Percentiles rank a stretch among this genome's conserved stretches.
These are phyloP conservation scores for Lyophyllum shimeji DNA, from an alignment of 768 basidiomycete genomes.

Conservation along the genomic window DNA sequence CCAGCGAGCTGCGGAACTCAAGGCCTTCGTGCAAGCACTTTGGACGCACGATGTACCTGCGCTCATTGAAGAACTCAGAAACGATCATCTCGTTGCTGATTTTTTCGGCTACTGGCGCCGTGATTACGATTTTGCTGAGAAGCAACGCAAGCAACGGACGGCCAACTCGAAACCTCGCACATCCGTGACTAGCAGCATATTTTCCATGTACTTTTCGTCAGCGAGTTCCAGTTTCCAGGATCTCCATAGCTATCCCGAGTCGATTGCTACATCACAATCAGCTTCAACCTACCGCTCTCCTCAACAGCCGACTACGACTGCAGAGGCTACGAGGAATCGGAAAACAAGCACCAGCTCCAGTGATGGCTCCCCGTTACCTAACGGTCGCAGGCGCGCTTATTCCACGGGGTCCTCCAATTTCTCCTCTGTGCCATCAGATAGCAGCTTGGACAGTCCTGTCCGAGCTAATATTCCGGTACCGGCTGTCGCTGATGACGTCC, in stretches of 20 bases:
- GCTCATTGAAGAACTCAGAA: conserved; percentile 65
- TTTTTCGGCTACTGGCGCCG: conserved; percentile 81
- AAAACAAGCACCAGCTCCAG: conserved; percentile 19
- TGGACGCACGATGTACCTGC: conserved; percentile 62
- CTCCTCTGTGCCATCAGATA: conserved; percentile 40
- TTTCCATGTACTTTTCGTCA: conserved; percentile 61
- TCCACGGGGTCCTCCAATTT: conserved; percentile 42
- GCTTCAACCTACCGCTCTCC: conserved; percentile 14
- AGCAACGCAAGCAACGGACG: conserved; percentile 29
- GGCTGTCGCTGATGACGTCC: conserved; percentile 35
- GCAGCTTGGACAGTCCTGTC: conserved; percentile 31
- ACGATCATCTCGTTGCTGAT: conserved; percentile 57
- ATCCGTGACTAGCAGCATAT: conserved; percentile 54
- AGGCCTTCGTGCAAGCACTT: conserved; percentile 55
- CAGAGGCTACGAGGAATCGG: conserved; percentile 9
- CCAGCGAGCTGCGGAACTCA: conserved; percentile 61
- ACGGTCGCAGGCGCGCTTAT: conserved; percentile 32
- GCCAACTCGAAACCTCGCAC: conserved; percentile 29
- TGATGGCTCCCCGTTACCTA: conserved; percentile 16
- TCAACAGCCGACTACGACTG: neutral
- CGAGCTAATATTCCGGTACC: conserved; percentile 26
- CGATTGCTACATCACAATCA: conserved; percentile 14
- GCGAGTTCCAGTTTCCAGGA: conserved; percentile 26
- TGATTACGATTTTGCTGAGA: conserved; percentile 62
- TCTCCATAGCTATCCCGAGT: conserved; percentile 17